phyloP scores from a whole-genome alignment of 192 early-diverging fungal genomes.

The Phlyctochytrium bullatum region DNA sequence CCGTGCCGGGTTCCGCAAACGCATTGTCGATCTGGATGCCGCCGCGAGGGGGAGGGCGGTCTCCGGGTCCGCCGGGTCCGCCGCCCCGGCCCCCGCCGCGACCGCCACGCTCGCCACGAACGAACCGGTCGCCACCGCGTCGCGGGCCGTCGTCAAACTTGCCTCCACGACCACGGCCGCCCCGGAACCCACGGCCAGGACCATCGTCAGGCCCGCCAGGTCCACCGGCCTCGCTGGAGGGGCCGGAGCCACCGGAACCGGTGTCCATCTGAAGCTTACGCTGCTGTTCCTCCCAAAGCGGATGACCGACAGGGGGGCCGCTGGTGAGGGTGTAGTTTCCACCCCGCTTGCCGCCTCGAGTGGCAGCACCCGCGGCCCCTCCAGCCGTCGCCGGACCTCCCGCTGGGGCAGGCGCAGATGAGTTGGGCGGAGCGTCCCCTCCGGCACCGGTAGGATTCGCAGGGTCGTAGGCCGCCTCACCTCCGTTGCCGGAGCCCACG shows the following conservation, averaged over 20 bases:
- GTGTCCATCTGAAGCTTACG: neutral
- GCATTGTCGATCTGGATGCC: neutral
- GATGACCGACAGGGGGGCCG: constrained; percentile 29
- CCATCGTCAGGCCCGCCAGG: neutral
- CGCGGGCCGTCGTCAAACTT: neutral
- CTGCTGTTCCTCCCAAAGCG: constrained; percentile 32
- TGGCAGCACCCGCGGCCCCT: neutral
- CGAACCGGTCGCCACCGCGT: neutral
- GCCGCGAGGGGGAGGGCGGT: neutral
- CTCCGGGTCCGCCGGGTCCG: neutral
- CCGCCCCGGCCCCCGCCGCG: neutral
- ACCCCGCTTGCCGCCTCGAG: neutral
- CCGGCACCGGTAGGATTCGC: neutral
- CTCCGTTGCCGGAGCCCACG: neutral
- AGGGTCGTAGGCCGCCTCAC: neutral
- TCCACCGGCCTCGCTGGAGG: neutral
- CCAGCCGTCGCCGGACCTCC: neutral
- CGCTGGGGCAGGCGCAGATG: too few species aligned
- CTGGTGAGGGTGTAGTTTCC: constrained; percentile 2
- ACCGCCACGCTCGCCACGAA: neutral
- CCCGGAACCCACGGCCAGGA: neutral
- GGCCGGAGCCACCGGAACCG: neutral
- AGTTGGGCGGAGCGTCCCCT: too few species aligned
- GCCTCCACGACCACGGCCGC: neutral
- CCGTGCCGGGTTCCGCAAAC: constrained; percentile 20